Conservation (phyloP, 176 grass and related monocot genomes). For the Oryza australiensis region DNA sequence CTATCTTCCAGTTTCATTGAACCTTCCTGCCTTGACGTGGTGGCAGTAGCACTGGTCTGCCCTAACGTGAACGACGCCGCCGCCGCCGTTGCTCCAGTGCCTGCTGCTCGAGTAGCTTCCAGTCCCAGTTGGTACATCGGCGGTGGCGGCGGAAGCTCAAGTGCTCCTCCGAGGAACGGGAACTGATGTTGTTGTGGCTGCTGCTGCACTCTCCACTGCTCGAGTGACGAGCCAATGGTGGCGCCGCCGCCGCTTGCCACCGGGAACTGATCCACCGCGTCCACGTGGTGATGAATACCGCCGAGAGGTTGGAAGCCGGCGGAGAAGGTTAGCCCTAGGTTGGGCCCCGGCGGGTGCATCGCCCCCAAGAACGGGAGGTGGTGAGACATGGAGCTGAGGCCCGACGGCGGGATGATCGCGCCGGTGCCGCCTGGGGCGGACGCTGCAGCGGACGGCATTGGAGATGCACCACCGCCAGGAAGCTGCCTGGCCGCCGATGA, state of each 20-base stretch:
- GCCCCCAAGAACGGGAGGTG: constrained; percentile 67
- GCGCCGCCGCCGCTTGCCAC: constrained; percentile 43
- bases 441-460: constrained; percentile 22
- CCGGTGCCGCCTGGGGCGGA: constrained; percentile 4
- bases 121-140: constrained; percentile 57
- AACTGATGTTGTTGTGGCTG: constrained; percentile 63
- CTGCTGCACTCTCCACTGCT: constrained; percentile 59
- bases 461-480: constrained; percentile 12
- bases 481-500: constrained; percentile 8
- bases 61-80: constrained; percentile 46
- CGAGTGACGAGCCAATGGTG: constrained; percentile 46
- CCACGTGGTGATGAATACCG: constrained; percentile 45
- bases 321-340: constrained; percentile 73
- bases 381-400: constrained; percentile 34
- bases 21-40: constrained; percentile 41
- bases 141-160: constrained; percentile 35
- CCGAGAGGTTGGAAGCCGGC: constrained; percentile 46
- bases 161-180: constrained; percentile 59
- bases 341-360: constrained; percentile 52
- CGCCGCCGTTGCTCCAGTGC: constrained; percentile 20
- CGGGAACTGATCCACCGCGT: constrained; percentile 51
- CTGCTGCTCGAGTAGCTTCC: constrained; percentile 42
- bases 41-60: constrained; percentile 9
- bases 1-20: constrained; percentile 52
- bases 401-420: constrained; percentile 29